Evolutionary conservation across 2,329 filamentous ascomycete species (phyloP).

Genomic region (Colletotrichum cereale): DNA sequence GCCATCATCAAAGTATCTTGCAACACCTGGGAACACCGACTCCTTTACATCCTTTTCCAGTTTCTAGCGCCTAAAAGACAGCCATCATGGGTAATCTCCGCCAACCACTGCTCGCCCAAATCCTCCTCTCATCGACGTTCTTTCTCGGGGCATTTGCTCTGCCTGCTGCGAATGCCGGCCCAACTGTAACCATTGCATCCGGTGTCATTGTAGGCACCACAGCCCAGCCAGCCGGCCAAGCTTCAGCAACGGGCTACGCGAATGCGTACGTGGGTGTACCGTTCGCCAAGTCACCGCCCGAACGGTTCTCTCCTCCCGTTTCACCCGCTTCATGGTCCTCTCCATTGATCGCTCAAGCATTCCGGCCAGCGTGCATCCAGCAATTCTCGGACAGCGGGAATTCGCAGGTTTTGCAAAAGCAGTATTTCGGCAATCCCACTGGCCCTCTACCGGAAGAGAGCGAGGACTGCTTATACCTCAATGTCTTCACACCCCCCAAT

Average conservation of each 20-base stretch:
- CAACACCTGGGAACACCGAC: background rate
- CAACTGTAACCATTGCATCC: slow-evolving; percentile 23
- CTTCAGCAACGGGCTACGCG: slow-evolving; percentile 17
- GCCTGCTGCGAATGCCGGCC: slow-evolving; percentile 12
- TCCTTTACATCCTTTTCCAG: background rate
- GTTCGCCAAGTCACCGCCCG: slow-evolving; percentile 34
- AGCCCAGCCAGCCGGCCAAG: background rate
- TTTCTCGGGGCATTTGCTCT: slow-evolving; percentile 8
- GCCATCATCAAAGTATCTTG: background rate
- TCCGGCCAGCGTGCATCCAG: slow-evolving; percentile 34
- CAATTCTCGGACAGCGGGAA: slow-evolving; percentile 21
- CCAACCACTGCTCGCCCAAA: background rate
- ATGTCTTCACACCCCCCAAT: slow-evolving; percentile 47
- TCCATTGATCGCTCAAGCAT: slow-evolving; percentile 20
- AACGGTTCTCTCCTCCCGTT: slow-evolving; percentile 34
- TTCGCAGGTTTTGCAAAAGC: slow-evolving; percentile 15
- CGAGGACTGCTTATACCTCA: slow-evolving; percentile 52
- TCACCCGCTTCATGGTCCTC: slow-evolving; percentile 9
- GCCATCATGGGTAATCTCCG: slow-evolving; percentile 15
- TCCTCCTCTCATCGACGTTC: slow-evolving; percentile 21
- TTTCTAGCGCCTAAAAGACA: background rate
- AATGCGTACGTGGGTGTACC: slow-evolving; percentile 33
- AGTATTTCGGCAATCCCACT: slow-evolving; percentile 31
- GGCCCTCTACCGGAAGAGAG: slow-evolving; percentile 42
- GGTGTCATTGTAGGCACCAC: slow-evolving; percentile 28